Conservation (phyloP, 768 basidiomycete genomes). For the Cantharellus cinnabarinus region DNA sequence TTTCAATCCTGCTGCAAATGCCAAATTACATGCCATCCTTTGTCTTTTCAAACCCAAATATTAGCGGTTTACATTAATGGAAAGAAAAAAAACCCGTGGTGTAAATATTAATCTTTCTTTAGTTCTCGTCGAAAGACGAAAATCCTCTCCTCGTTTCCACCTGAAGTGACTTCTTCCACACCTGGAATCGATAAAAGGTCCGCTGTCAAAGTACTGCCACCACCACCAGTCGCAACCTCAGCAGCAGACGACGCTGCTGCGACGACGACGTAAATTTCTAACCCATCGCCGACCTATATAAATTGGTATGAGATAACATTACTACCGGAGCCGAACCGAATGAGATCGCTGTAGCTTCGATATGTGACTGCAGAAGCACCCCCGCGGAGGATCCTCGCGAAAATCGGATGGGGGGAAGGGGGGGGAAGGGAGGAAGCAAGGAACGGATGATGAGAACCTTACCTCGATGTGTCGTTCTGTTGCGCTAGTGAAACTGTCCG, state of each 20-base stretch:
- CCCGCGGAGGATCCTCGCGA: background rate
- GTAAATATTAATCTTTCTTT: conserved; percentile 46
- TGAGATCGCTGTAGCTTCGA: too few relatives aligned
- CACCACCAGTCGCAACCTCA: conserved; percentile 30
- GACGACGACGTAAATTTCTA: conserved; percentile 70
- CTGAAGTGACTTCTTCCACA: conserved; percentile 36
- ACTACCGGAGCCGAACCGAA: too few relatives aligned
- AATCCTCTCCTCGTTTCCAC: conserved; percentile 30
- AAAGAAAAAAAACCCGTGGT: too few relatives aligned
- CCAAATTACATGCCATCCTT: too few relatives aligned
- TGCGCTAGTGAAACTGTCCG: conserved; percentile 91
- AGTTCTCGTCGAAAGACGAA: conserved; percentile 59
- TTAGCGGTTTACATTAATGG: too few relatives aligned
- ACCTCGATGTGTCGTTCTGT: conserved; percentile 98
- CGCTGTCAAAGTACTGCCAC: conserved; percentile 31
- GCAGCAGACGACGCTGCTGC: background rate
- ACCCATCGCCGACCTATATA: conserved; percentile 73
- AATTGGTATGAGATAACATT: background rate
- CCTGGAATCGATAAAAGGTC: conserved; percentile 35
- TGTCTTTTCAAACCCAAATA: too few relatives aligned
- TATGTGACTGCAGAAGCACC: too few relatives aligned
- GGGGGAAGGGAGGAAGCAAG: background rate
- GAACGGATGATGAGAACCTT: conserved; percentile 9
- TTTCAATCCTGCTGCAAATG: too few relatives aligned
- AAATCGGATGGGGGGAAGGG: background rate